Evolutionary conservation across 2,329 filamentous ascomycete genomes (phyloP), one percentile per base, ranked within the genome.

Genomic region (Botrytis fabae): DNA sequence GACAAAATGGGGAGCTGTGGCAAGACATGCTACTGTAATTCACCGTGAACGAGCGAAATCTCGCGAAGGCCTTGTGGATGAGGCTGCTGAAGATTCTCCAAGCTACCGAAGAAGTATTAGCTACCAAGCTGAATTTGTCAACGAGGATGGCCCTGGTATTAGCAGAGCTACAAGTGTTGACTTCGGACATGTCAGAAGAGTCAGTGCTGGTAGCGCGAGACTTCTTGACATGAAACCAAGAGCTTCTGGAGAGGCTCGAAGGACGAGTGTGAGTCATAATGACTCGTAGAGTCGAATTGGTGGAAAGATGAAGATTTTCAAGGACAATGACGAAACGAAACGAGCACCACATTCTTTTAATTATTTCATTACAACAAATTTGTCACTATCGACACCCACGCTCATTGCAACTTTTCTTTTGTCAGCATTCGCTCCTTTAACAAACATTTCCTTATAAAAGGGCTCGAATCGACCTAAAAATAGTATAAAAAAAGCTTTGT

Each of bases 191-290:
- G 88, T 85, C 32, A 87, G 91, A 71, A 91, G 91, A 75, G 90
- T 94, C 78, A 95, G 92, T 79, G 91, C 92, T 62, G 93, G 93
- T 68, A 95, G 92, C 79, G 92, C 92, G 18, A 92, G 89, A 81
- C 82, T 95, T 69, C 83, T 96, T 68, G 90, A 94, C 68, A 85
- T 95, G 64, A 86, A 86, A 32, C 85, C 88, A 35, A 85, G 87
- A 40, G 80, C 81, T 62, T 91, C 88, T 35, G 82, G 83, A 20
- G 89, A 90, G 75, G 83, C 81, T 60, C 85, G 83, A 79, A 81
- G 82, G 77, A 81, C 80, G 70, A 79, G 74, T 69, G 78, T 77
- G 62, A 75, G 71, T 61, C 77, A 75, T 70, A 73, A 72, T 60
- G 68, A 46, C 32, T 66, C 32, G 38, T 66, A 46, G 38, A 48